Evolutionary conservation across 1,284 basidiomycete genomes (phyloP), one percentile per base, ranked within the genome.

Genomic region (Pisolithus thermaeus): DNA sequence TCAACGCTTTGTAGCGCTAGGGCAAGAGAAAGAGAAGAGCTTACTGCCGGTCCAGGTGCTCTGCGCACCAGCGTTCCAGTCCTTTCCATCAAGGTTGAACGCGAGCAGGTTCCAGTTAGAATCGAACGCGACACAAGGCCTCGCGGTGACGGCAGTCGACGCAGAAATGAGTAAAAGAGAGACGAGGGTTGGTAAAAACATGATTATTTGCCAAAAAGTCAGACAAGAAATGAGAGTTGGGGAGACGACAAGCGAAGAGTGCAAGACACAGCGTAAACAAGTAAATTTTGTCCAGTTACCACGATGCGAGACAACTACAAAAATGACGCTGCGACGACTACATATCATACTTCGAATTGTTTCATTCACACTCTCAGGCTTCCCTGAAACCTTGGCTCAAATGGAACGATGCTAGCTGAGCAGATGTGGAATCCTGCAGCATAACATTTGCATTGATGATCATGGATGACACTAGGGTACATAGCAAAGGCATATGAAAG

Each of bases 81-180:
- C 87, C 63, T 87, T 87, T 54, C 82, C 84, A 54, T 80, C 74
- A 55, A 88, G 77, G 49, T 83, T 85, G 60, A 90, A 85, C 32
- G 81, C 84, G 46, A 84, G 75, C 48, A 90, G 73, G 61, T 89
- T 87, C 78, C 83, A 88, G 58, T 71, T 72, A 23, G 71, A 60
- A 61, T 90, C 87, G 60, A 90, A 87, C 16, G 82, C 75, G 32
- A 88, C 70, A 61, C 87, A 90, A 14, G 84, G 76, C 7, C 68
- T 68, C 1, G 79, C 73, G 42, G 62, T 69, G 51, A 73, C 78
- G 18, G 67, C 52, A 18, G 64, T 58, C 12, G 71, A 65, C 44
- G 72, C 62, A 49, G 72, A 76, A 56, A 80, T 66, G 44, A 75
- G 62, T 52, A 80, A 77, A 80, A 83, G 78, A 77, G 78, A 74